Base-by-base conservation (phyloP, 257 asterid genomes). In the Marsdenia floribunda region DNA sequence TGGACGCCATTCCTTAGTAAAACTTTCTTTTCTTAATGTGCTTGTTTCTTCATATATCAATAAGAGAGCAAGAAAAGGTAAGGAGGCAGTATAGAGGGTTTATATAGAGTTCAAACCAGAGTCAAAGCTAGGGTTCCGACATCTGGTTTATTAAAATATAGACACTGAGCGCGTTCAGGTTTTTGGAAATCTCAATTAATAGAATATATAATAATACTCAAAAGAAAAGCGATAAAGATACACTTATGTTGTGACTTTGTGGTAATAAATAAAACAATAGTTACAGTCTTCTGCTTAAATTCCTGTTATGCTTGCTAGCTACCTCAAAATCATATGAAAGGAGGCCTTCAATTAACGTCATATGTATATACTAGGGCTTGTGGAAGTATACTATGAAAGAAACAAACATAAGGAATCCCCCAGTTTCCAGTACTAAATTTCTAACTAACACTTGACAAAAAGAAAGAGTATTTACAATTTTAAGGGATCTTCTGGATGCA, bases 111-210 rank as follows among this genome's bases (percentile, higher is more conserved):
- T 82, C 65, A 84, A 80, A 85, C 82, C 49, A 35, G 80, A 78
- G 96, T 90, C 96, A 92, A 89, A 86, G 86, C 46, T 76, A 78
- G 86, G 83, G 79, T 86, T 83, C 87, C 83, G 80, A 86, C 91
- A 86, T 78, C 64, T 86, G 69, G 78, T 82, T 78, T 80, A 80
- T 76, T 81, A 53, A 61, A 78, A 68, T 79, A 76, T 79, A 22
- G 77, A 44, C 60, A 75, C 87, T 79, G 83, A 78, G 76, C 67
- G 75, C 83, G 78, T 73, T 80, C 83, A 79, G 77, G 58, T 76
- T 89, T 74, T 88, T 6, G 97, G 90, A 81, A 82, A 78, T 81
- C 91, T 85, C 88, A 85, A 86, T 38, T 38, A 66, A 50, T 80
- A 72, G 75, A 85, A 82, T 84, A 82, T 83, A 86, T 80, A 75